Evolutionary conservation across 2,329 filamentous ascomycete species (phyloP).

Genomic region (Xylaria sp.): DNA sequence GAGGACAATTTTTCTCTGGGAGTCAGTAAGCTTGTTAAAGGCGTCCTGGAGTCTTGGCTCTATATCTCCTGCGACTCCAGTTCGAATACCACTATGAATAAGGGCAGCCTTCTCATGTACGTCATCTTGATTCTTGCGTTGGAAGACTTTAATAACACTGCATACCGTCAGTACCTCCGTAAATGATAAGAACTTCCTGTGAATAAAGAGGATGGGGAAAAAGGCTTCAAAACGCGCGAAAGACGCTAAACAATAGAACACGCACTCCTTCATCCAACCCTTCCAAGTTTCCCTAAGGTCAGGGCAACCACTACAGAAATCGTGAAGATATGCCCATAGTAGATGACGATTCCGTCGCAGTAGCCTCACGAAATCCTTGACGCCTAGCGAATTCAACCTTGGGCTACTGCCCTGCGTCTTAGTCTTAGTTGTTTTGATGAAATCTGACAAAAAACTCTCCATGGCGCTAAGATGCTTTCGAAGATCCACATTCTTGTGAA

Average conservation of each 20-base stretch:
- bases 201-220: neutral
- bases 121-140: constrained; percentile 38
- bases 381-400: constrained; percentile 61
- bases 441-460: constrained; percentile 76
- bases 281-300: constrained; percentile 71
- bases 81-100: neutral
- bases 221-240: too few species aligned
- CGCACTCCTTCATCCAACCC: constrained; percentile 65
- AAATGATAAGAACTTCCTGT: neutral
- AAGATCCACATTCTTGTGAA: constrained; percentile 79
- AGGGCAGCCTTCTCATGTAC: neutral
- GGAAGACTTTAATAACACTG: constrained; percentile 66
- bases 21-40: constrained; percentile 59
- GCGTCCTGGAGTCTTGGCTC: constrained; percentile 55
- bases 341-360: constrained; percentile 72
- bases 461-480: constrained; percentile 74
- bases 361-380: constrained; percentile 77
- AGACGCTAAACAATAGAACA: neutral
- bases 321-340: constrained; percentile 77
- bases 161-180: constrained; percentile 15
- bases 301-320: constrained; percentile 74
- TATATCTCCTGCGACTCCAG: constrained; percentile 49
- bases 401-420: constrained; percentile 56
- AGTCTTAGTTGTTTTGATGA: constrained; percentile 70
- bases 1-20: constrained; percentile 59